Evolutionary conservation across 768 basidiomycete genomes (phyloP).

Genomic region (Hydnum rufescens): DNA sequence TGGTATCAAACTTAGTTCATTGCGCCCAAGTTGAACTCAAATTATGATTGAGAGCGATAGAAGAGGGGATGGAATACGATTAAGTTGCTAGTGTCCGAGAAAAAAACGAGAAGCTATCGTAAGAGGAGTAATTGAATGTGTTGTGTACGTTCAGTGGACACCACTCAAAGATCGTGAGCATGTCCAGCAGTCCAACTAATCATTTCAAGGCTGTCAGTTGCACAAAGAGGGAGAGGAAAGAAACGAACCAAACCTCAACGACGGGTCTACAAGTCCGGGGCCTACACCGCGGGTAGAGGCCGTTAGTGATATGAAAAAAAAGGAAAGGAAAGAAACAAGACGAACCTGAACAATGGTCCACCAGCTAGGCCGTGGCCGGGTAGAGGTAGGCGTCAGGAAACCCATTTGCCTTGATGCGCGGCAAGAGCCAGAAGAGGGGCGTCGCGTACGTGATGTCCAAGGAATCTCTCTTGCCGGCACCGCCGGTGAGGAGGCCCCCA

Average conservation of each 20-base stretch:
- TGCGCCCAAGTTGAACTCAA: too few species aligned
- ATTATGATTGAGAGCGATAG: too few species aligned
- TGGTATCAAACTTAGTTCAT: too few species aligned
- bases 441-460: constrained; percentile 19
- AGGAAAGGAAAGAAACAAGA: background rate
- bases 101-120: background rate
- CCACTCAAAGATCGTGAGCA: background rate
- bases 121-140: background rate
- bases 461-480: constrained; percentile 13
- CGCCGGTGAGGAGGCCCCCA: constrained; percentile 12
- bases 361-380: constrained; percentile 1
- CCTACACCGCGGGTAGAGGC: background rate
- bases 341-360: background rate
- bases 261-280: background rate
- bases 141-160: background rate
- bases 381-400: constrained; percentile 20
- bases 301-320: background rate
- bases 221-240: background rate
- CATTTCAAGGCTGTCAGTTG: background rate
- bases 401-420: constrained; percentile 17
- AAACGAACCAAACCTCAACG: background rate
- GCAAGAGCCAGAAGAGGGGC: constrained; percentile 17
- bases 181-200: background rate
- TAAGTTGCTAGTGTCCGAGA: background rate
- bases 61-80: background rate